A percentile compares a stretch with the other conserved stretches of the same genome.
These are phyloP conservation scores for Solanum etuberosum DNA, from an alignment of 257 asterid genomes.

Conservation along the genomic window DNA sequence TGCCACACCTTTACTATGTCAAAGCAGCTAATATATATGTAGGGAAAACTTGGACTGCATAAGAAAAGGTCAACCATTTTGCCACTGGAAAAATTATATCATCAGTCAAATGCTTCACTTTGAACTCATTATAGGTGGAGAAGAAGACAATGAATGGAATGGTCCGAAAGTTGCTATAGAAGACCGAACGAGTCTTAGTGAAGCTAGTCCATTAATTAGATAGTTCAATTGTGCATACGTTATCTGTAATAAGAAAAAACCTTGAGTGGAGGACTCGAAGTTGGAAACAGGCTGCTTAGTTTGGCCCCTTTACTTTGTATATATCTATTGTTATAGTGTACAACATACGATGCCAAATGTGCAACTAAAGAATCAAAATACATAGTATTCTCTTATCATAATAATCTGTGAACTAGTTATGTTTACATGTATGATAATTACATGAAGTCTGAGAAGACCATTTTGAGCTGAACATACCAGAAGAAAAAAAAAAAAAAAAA, in stretches of 20 bases:
- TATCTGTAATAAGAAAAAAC: no score
- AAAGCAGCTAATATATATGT: not conserved
- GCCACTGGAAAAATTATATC: not conserved
- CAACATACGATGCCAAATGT: not conserved
- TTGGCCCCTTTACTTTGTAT: not conserved
- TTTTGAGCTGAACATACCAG: not conserved
- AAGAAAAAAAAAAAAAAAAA: not conserved
- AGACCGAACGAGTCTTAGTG: no score
- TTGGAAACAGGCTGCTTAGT: not conserved
- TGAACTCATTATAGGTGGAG: not conserved
- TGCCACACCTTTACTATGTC: not conserved
- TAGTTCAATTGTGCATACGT: no score
- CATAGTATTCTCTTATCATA: not conserved
- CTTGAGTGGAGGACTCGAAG: not conserved
- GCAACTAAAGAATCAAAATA: not conserved
- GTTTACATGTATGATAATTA: not conserved
- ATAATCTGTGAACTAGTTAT: not conserved
- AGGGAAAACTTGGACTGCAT: not conserved
- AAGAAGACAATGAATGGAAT: not conserved
- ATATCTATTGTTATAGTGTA: not conserved
- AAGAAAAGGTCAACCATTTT: not conserved
- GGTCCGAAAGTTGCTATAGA: no score
- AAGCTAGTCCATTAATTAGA: no score
- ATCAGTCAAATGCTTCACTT: not conserved
- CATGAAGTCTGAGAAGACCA: not conserved